Base-by-base conservation (phyloP, 257 asterid genomes). In the Coffea canephora region DNA sequence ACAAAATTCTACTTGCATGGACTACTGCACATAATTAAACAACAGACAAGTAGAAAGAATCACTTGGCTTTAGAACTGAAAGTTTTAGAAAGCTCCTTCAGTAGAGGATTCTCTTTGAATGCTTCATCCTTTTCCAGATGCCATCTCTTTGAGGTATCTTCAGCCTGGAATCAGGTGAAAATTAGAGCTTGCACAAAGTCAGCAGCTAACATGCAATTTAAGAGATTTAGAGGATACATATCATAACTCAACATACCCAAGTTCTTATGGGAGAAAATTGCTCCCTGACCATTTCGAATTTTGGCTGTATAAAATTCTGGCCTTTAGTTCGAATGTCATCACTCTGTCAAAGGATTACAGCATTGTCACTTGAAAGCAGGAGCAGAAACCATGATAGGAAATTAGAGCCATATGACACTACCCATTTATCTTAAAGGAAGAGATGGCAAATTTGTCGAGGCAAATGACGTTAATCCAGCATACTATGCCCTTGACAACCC, bases 51-150 rank as follows among this genome's bases (percentile, higher is more conserved):
- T 0, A 34, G 64, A 21, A 27, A 43, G 48, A 46, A 61, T 88
- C 88, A 89, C 75, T 71, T 79, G 8, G 90, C 69, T 86, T 86
- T 94, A 78, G 83, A 84, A 48, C 97, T 88, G 19, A 94, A 84
- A 71, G 81, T 87, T 81, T 86, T 93, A 31, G 94, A 89, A 75
- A 94, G 96, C 87, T 93, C 94, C 85, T 86, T 94, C 34, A 89
- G 62, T 31, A 93, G 82, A 78, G 96, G 91, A 52, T 85, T 90
- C 85, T 91, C 95, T 82, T 88, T 89, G 65, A 79, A 5, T 50
- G 84, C 70, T 69, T 84, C 87, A 48, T 83, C 87, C 84, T 85
- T 87, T 62, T 93, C 92, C 31, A 85, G 57, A 85, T 77, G 95
- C 96, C 93, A 88, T 87, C 89, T 90, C 84, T 85, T 88, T 48